These are phyloP conservation scores for Neonectria hederae DNA, from an alignment of 2,329 filamentous ascomycete genomes.

Conservation along the genomic window DNA sequence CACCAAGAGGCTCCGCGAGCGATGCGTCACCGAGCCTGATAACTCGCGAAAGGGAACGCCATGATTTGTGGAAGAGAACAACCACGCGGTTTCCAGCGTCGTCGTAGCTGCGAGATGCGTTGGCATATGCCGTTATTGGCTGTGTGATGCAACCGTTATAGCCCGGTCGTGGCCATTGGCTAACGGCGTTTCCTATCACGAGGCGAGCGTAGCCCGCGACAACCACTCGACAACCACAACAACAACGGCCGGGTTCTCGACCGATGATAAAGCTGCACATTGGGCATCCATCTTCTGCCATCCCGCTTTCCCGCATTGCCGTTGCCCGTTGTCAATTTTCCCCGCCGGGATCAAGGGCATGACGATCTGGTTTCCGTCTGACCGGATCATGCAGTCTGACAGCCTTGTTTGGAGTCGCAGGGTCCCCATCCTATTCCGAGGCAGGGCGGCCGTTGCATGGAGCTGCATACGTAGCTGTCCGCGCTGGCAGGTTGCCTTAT, in stretches of 20 bases:
- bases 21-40: slow-evolving; percentile 13
- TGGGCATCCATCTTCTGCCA: background rate
- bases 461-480: slow-evolving; percentile 7
- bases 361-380: background rate
- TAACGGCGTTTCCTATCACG: background rate
- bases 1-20: slow-evolving; percentile 13
- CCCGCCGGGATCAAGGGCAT: background rate
- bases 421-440: background rate
- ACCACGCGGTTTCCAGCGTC: background rate
- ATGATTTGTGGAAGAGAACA: slow-evolving; percentile 9
- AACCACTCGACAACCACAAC: slow-evolving; percentile 7
- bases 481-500: slow-evolving; percentile 7
- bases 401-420: background rate
- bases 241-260: slow-evolving; percentile 1
- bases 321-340: background rate
- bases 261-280: slow-evolving; percentile 2
- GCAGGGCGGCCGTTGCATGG: slow-evolving; percentile 1
- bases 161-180: slow-evolving; percentile 10
- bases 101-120: slow-evolving; percentile 21
- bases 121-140: slow-evolving; percentile 16
- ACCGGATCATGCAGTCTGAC: slow-evolving; percentile 3
- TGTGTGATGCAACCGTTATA: slow-evolving; percentile 6
- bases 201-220: slow-evolving; percentile 11
- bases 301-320: background rate
- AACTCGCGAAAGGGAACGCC: background rate